Conservation (phyloP, 768 basidiomycete genomes). For the Boletus sp. region DNA sequence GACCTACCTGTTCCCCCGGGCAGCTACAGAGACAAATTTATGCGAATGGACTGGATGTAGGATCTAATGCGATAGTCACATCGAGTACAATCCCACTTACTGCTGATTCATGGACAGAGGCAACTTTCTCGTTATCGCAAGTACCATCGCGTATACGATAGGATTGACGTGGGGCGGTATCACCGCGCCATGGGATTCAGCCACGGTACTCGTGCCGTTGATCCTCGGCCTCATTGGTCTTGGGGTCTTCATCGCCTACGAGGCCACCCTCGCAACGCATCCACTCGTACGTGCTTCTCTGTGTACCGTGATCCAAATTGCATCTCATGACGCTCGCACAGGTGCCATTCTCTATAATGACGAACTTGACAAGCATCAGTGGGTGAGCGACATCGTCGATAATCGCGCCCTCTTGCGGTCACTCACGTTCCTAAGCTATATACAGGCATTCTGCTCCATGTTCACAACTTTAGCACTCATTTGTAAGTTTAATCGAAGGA, state of each 20-base stretch:
- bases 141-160: slow-evolving; percentile 36
- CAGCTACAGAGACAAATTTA: slow-evolving; percentile 33
- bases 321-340: background rate
- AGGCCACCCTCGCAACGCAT: slow-evolving; percentile 28
- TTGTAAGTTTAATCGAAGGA: slow-evolving; percentile 18
- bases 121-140: slow-evolving; percentile 39
- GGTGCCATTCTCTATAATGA: slow-evolving; percentile 19
- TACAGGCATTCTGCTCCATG: slow-evolving; percentile 25
- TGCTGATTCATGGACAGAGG: slow-evolving; percentile 30
- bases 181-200: slow-evolving; percentile 41
- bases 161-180: slow-evolving; percentile 51
- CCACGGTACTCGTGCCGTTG: slow-evolving; percentile 41
- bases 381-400: slow-evolving; percentile 15
- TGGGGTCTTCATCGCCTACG: slow-evolving; percentile 39
- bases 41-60: slow-evolving; percentile 45
- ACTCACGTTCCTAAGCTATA: slow-evolving; percentile 16
- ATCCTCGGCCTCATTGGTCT: slow-evolving; percentile 42
- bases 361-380: slow-evolving; percentile 30
- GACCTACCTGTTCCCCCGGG: slow-evolving; percentile 35
- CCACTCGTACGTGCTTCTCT: slow-evolving; percentile 29
- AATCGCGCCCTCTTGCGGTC: no score
- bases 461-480: slow-evolving; percentile 14
- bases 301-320: background rate
- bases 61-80: slow-evolving; percentile 2
- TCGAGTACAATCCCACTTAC: background rate